Conservation (phyloP, 2,329 filamentous ascomycete genomes). For the Talaromyces piceae region DNA sequence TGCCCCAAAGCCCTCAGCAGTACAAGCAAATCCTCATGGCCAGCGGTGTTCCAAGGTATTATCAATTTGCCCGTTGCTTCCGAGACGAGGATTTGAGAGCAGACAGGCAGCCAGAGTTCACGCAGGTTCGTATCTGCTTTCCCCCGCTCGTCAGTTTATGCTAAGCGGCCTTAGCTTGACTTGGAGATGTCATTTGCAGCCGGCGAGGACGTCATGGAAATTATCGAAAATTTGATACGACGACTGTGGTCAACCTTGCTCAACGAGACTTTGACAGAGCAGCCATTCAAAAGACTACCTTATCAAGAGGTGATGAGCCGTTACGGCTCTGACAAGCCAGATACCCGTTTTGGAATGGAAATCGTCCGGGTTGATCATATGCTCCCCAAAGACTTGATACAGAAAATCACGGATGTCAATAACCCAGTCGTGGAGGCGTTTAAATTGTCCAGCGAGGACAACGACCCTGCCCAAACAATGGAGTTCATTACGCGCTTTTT, state of each 20-base stretch:
- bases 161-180: constrained; percentile 57
- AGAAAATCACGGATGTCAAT: constrained; percentile 64
- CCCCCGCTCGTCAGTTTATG: not conserved
- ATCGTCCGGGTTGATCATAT: constrained; percentile 60
- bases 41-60: constrained; percentile 73
- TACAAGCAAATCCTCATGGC: constrained; percentile 99
- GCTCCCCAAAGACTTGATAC: constrained; percentile 56
- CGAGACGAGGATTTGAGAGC: constrained; percentile 88
- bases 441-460: constrained; percentile 47
- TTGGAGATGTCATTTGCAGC: constrained; percentile 84
- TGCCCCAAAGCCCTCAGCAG: constrained; percentile 94
- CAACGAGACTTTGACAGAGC: constrained; percentile 33
- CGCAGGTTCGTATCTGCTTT: constrained; percentile 56
- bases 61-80: constrained; percentile 90
- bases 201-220: constrained; percentile 61
- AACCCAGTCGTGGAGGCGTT: constrained; percentile 69
- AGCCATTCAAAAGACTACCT: constrained; percentile 52
- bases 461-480: constrained; percentile 47
- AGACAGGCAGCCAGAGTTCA: constrained; percentile 94
- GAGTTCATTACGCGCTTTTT: constrained; percentile 64
- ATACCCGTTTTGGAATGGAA: constrained; percentile 65
- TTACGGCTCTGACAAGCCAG: constrained; percentile 90
- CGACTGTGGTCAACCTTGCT: constrained; percentile 49
- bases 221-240: constrained; percentile 46
- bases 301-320: constrained; percentile 71